Conservation (phyloP, 176 grass and related monocot species). For the Bonia amplexicaulis region DNA sequence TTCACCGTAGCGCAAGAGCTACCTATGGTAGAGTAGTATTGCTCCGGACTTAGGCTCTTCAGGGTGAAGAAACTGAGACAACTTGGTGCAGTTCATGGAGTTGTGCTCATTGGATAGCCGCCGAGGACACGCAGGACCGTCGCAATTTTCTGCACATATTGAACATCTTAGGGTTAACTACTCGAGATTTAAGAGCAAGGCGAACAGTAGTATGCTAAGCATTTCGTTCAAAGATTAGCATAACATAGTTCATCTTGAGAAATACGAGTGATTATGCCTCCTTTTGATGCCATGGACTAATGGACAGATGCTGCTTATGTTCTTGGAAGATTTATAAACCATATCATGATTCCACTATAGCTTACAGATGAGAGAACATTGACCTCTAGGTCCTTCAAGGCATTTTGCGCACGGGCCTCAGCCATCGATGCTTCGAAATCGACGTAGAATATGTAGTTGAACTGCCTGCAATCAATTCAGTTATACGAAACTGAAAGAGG, state of each 20-base stretch:
- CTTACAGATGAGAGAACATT: neutral
- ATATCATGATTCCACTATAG: neutral
- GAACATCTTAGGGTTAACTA: neutral
- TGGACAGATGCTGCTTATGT: neutral
- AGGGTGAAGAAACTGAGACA: neutral
- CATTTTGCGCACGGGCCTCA: conserved; percentile 55
- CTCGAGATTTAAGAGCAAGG: neutral
- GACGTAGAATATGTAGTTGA: conserved; percentile 63
- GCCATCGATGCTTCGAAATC: conserved; percentile 67
- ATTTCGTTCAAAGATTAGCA: neutral
- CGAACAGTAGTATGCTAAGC: neutral
- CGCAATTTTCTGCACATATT: conserved; percentile 37
- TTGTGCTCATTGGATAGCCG: conserved; percentile 39
- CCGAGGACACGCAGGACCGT: conserved; percentile 54
- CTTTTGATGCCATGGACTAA: neutral
- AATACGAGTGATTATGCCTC: neutral
- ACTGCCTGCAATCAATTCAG: conserved; percentile 37
- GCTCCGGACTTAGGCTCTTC: neutral
- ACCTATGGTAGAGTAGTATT: neutral
- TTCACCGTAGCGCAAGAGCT: neutral
- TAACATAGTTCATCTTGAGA: neutral
- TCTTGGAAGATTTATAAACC: neutral
- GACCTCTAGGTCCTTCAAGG: conserved; percentile 50
- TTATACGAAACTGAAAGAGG: neutral
- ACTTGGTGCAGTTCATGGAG: conserved; percentile 6